These are phyloP conservation scores for Phytophthora fragariae DNA, from an alignment of 352 stramenopile genomes.

Conservation along the genomic window DNA sequence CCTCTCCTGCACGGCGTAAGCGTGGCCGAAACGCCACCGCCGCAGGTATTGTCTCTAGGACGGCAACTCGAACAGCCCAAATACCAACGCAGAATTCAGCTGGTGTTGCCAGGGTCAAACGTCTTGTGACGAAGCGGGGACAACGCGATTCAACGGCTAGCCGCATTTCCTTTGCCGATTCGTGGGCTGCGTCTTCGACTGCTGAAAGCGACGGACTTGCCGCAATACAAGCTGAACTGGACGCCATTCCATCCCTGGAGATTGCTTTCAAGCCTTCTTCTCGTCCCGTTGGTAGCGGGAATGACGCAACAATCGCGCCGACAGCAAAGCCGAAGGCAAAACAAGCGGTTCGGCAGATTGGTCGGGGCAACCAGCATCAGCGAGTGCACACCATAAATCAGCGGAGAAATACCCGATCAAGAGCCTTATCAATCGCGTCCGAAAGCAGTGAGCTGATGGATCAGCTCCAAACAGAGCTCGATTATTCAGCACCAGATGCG, in stretches of 20 bases:
- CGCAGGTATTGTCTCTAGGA: conserved; percentile 16
- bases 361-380: too few relatives aligned
- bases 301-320: background rate
- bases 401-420: conserved; percentile 11
- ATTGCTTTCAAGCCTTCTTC: too few relatives aligned
- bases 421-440: conserved; percentile 27
- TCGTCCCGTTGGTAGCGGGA: too few relatives aligned
- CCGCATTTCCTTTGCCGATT: conserved; percentile 11
- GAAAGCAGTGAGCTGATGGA: conserved; percentile 43
- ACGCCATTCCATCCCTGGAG: conserved; percentile 18
- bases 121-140: too few relatives aligned
- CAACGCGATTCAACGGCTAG: too few relatives aligned
- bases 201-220: conserved; percentile 42
- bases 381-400: background rate
- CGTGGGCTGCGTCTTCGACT: conserved; percentile 28
- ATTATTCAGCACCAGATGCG: conserved; percentile 1
- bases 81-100: conserved; percentile 4
- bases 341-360: conserved; percentile 5
- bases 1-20: conserved; percentile 14
- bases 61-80: background rate
- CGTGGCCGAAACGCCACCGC: conserved; percentile 2
- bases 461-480: conserved; percentile 46
- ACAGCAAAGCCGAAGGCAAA: conserved; percentile 23
- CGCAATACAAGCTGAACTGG: conserved; percentile 45
- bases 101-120: background rate